phyloP scores from a whole-genome alignment of 768 basidiomycete genomes.

The Hydnomerulius pinastri region DNA sequence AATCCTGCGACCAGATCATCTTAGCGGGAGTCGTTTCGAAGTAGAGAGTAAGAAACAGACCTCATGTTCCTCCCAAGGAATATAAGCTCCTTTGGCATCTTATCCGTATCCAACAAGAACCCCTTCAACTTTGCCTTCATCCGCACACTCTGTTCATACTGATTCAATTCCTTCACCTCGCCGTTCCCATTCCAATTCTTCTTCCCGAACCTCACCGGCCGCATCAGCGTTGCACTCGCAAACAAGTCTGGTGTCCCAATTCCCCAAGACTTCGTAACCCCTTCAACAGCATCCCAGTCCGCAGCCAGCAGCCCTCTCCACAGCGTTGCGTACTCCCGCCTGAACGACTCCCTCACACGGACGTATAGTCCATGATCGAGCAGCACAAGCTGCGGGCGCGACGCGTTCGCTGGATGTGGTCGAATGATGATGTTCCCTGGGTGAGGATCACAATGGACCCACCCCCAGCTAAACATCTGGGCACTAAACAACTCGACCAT shows the following conservation, averaged over 20 bases:
- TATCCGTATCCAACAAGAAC: conserved; percentile 73
- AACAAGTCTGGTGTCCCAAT: conserved; percentile 71
- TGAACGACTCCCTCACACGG: conserved; percentile 63
- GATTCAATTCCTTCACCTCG: conserved; percentile 40
- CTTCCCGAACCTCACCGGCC: conserved; percentile 47
- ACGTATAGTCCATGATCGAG: conserved; percentile 95
- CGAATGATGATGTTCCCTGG: conserved; percentile 81
- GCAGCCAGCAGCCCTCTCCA: conserved; percentile 68
- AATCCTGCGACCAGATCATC: conserved; percentile 23
- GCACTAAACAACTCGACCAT: conserved; percentile 88
- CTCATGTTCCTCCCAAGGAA: conserved; percentile 81
- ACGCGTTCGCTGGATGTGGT: conserved; percentile 32
- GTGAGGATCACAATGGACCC: conserved; percentile 80
- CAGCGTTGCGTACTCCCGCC: conserved; percentile 72
- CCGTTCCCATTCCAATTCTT: conserved; percentile 11
- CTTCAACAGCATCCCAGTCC: conserved; percentile 54
- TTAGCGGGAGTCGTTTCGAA: background rate
- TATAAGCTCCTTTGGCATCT: conserved; percentile 74
- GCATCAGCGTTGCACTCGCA: conserved; percentile 72
- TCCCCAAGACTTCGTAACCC: conserved; percentile 62
- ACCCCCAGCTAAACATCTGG: conserved; percentile 92
- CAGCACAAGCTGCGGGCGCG: conserved; percentile 66
- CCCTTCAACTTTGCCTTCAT: conserved; percentile 69
- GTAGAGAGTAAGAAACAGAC: conserved; percentile 25
- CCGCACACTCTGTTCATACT: conserved; percentile 67